Conservation (phyloP, 306 rosid species). For the Trifolium fragiferum region DNA sequence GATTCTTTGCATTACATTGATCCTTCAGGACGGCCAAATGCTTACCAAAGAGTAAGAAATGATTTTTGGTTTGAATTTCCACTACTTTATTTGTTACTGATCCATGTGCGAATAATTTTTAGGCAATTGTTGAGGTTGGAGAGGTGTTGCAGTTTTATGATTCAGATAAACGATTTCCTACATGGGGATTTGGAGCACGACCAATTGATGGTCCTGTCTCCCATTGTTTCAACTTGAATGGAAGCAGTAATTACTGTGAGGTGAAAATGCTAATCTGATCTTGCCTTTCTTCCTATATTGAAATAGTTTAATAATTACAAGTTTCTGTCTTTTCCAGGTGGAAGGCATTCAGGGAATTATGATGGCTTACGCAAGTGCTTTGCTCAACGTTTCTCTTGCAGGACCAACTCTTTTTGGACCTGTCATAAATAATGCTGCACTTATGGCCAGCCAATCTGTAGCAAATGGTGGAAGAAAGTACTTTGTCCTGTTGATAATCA, state of each 20-base stretch:
- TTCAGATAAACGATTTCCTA: constrained; percentile 90
- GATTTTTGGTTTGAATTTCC: constrained; percentile 39
- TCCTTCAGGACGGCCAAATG: constrained; percentile 91
- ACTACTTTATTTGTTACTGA: constrained; percentile 26
- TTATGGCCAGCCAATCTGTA: constrained; percentile 93
- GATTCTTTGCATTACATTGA: constrained; percentile 99
- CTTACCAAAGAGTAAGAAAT: constrained; percentile 93
- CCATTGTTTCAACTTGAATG: constrained; percentile 98
- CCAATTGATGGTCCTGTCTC: constrained; percentile 99
- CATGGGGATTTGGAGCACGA: constrained; percentile 99
- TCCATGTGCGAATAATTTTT: constrained; percentile 35
- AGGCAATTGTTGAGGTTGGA: constrained; percentile 95
- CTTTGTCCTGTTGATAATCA: constrained; percentile 90
- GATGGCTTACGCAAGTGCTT: constrained; percentile 95
- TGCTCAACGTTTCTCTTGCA: constrained; percentile 95
- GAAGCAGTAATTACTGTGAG: constrained; percentile 92
- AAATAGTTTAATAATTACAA: constrained; percentile 37
- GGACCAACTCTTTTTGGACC: constrained; percentile 99
- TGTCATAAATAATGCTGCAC: constrained; percentile 84
- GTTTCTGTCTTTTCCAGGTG: constrained; percentile 66
- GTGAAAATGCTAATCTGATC: constrained; percentile 52
- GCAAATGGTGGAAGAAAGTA: constrained; percentile 79
- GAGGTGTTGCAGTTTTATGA: constrained; percentile 96
- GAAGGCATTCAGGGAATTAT: constrained; percentile 98
- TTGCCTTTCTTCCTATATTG: constrained; percentile 43